Evolutionary conservation across 768 basidiomycete genomes (phyloP).

Genomic region (Mrakia frigida): DNA sequence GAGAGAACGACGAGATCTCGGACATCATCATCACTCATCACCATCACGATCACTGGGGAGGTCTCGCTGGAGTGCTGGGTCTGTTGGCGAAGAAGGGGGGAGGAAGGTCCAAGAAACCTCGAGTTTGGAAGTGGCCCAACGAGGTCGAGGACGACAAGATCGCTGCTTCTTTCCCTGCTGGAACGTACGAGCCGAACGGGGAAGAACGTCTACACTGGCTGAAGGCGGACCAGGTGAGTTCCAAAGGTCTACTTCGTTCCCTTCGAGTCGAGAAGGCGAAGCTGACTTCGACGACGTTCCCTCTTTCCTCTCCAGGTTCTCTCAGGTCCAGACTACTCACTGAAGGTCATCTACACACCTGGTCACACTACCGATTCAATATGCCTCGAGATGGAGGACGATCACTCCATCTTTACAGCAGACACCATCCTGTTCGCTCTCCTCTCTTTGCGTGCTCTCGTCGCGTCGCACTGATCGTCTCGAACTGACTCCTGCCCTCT

Average conservation of each 20-base stretch:
- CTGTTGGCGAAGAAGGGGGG: conserved; percentile 60
- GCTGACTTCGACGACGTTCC: not conserved
- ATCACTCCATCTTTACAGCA: conserved; percentile 75
- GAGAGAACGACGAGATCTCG: conserved; percentile 51
- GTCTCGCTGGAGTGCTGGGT: conserved; percentile 63
- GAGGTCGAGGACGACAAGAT: conserved; percentile 37
- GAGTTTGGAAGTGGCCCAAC: conserved; percentile 44
- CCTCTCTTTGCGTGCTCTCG: not conserved
- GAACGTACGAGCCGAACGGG: conserved; percentile 31
- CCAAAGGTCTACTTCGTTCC: conserved; percentile 34
- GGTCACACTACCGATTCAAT: conserved; percentile 89
- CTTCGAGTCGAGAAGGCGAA: not conserved
- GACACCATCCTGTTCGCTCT: conserved; percentile 89
- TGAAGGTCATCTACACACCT: conserved; percentile 74
- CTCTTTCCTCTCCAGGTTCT: conserved; percentile 60
- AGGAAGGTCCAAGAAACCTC: conserved; percentile 37
- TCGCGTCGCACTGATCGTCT: not conserved
- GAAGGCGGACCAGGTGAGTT: not conserved
- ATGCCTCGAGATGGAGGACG: conserved; percentile 62
- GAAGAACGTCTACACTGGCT: not conserved
- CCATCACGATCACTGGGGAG: conserved; percentile 80
- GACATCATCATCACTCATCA: conserved; percentile 90
- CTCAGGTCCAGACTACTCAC: conserved; percentile 42
- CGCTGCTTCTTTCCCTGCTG: conserved; percentile 35
- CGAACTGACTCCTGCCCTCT: not conserved